Evolutionary conservation across 768 basidiomycete genomes (phyloP).

Genomic region (Tricholoma hemisulphureum): DNA sequence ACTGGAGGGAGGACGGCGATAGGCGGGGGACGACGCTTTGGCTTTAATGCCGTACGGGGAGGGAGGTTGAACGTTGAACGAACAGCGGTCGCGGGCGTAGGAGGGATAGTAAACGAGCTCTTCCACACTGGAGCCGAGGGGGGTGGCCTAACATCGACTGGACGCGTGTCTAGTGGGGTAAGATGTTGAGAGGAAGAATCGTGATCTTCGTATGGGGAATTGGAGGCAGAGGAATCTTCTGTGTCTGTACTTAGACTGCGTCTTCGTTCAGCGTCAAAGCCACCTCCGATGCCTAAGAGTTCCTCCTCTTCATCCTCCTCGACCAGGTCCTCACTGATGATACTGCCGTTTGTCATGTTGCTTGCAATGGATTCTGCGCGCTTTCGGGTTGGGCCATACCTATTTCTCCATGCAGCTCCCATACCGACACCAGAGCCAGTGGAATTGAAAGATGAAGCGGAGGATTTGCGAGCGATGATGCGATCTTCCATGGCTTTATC

Average conservation of each 20-base stretch:
- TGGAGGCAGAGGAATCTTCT: conserved; percentile 39
- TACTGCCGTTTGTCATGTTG: conserved; percentile 61
- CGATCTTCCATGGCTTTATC: conserved; percentile 90
- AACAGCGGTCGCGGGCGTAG: conserved; percentile 51
- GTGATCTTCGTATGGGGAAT: conserved; percentile 46
- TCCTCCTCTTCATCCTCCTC: conserved; percentile 81
- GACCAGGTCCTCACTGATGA: conserved; percentile 76
- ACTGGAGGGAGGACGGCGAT: conserved; percentile 66
- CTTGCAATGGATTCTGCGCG: conserved; percentile 78
- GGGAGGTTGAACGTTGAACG: conserved; percentile 49
- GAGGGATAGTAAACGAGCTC: conserved; percentile 54
- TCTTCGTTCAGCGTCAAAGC: conserved; percentile 48
- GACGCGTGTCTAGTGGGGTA: conserved; percentile 27
- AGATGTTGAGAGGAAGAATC: conserved; percentile 25
- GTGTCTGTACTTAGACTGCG: conserved; percentile 32
- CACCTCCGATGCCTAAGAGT: conserved; percentile 65
- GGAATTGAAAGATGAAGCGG: conserved; percentile 63
- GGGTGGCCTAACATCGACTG: conserved; percentile 34
- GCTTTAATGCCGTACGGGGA: conserved; percentile 36
- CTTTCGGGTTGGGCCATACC: conserved; percentile 58
- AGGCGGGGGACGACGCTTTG: conserved; percentile 60
- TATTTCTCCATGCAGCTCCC: conserved; percentile 63
- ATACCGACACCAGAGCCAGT: conserved; percentile 58
- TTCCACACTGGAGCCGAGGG: conserved; percentile 60
- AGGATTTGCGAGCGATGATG: conserved; percentile 69